Evolutionary conservation across 805 yeast genomes (phyloP), one percentile per base, ranked within the genome.

Genomic region (Candida berthetii): DNA sequence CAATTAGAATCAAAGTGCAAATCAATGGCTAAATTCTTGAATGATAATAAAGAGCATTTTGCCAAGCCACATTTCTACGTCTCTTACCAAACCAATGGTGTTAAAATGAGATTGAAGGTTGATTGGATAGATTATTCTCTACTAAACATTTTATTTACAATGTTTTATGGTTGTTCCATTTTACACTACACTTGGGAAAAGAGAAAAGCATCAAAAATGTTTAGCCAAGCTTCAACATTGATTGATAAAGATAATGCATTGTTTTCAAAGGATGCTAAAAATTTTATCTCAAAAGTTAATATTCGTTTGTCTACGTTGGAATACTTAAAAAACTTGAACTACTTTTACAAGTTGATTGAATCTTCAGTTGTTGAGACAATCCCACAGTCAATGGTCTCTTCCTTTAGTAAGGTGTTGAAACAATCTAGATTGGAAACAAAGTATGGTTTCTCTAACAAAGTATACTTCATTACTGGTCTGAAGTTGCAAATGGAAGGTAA

Each of bases 111-210:
- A 9, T 36, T 17, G 22, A 19, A 35, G 7, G 35, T 47, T 10
- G 33, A 34, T 3, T 41, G 45, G 40, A 18, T 44, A 15, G 24
- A 37, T 33, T 45, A 42, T 20, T 17, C 40, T 7, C n/a, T 31
- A 13, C n/a, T 48, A 11, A 45, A 41, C 17, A 16, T 31, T 7
- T 8, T 43, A 3, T 45, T 50, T 18, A 24, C 38, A 9, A 16
- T 50, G 7, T 3, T 43, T 4, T 44, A 40, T 42, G 54, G 51
- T 0, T 29, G 48, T 1, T 36, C 47, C 7, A 38, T 31, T 0
- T 19, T 51, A 19, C 44, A 50, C 18, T 20, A 43, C 1, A 46
- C 57, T 6, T 52, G 44, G 42, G 54, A 52, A 16, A 48, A 48
- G 16, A 46, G 59, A 37, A 53, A 46, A 31, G 48, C 58, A 2